phyloP scores from a whole-genome alignment of 306 rosid genomes.

The Mimosa bimucronata region DNA sequence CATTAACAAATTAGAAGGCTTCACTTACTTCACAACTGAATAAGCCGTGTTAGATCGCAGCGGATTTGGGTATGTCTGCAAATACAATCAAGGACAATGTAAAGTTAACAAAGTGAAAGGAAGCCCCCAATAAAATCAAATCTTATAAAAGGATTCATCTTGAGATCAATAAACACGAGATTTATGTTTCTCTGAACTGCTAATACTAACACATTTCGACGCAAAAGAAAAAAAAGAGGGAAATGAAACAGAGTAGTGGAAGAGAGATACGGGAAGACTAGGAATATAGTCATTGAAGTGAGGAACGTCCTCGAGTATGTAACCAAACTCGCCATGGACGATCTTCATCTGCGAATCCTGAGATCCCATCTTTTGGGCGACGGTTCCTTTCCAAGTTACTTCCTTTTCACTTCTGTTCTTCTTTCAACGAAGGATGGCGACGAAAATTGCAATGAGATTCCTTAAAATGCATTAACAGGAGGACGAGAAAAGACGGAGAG shows the following conservation, averaged over 20 bases:
- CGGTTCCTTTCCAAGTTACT: not conserved
- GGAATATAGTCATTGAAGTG: conserved; percentile 72
- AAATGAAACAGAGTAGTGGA: not conserved
- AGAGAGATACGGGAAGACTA: conserved; percentile 53
- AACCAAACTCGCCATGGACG: conserved; percentile 42
- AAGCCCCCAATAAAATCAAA: not conserved
- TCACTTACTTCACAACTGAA: conserved; percentile 83
- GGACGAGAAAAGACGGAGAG: not conserved
- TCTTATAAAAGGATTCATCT: not conserved
- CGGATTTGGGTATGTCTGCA: conserved; percentile 77
- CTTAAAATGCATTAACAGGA: not conserved
- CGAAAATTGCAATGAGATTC: not conserved
- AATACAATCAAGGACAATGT: not conserved
- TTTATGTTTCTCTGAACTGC: not conserved
- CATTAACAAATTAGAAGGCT: not conserved
- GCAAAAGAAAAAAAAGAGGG: not conserved
- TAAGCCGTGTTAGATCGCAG: conserved; percentile 88
- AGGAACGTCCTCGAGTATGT: conserved; percentile 77
- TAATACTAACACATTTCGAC: not conserved
- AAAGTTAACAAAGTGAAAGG: not conserved
- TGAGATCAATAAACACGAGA: not conserved
- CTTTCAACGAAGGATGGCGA: not conserved
- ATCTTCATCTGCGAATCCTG: conserved; percentile 18
- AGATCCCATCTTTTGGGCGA: not conserved
- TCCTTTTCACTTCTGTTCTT: not conserved